Base-by-base conservation (phyloP, 2,329 filamentous ascomycete genomes). In the Colletotrichum sansevieriae region DNA sequence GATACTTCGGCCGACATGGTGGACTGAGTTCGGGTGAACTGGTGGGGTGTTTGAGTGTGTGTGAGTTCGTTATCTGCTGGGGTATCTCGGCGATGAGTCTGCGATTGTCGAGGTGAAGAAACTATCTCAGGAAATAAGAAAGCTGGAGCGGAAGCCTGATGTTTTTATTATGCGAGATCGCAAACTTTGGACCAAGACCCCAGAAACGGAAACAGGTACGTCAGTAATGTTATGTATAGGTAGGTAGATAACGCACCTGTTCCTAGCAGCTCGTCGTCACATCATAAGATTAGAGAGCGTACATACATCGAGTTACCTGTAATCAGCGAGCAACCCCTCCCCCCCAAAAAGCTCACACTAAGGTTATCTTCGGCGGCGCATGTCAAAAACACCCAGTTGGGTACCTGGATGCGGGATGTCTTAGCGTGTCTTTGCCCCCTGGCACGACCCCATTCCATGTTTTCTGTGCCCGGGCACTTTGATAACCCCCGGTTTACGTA, bases 1-100 rank as follows among this genome's bases (percentile, higher is more conserved):
- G 87, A 89, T 60, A 88, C 84, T 75, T 88, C 86, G 60, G 79
- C 72, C 13, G 73, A 73, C 78, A 82, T 83, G 22, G 68, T 74
- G 55, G n/a, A 29, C 15, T 52, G 37, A n/a, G n/a, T 29, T 29
- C n/a, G 15, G 18, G 37, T 22, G 37, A 13, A 18, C 7, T 12
- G 62, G 43, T 20, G 20, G 18, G 18, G 12, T 35, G 44, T 18
- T 12, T 9, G 18, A 56, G 29, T 29, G 7, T 29, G 29, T 29
- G 29, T 7, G 29, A 29, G 9, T 39, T 57, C 25, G 22, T 51
- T 57, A 15, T 61, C 22, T 20, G 29, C 35, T 22, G 49, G 29
- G 49, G 29, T 20, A 13, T 55, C 18, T 39, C 35, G 18, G 37
- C 8, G 61, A n/a, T 25, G 62, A 43, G 43, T 52, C 41, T 37